Base-by-base conservation (phyloP, 768 basidiomycete species). In the Boletus vinaceobasis region DNA sequence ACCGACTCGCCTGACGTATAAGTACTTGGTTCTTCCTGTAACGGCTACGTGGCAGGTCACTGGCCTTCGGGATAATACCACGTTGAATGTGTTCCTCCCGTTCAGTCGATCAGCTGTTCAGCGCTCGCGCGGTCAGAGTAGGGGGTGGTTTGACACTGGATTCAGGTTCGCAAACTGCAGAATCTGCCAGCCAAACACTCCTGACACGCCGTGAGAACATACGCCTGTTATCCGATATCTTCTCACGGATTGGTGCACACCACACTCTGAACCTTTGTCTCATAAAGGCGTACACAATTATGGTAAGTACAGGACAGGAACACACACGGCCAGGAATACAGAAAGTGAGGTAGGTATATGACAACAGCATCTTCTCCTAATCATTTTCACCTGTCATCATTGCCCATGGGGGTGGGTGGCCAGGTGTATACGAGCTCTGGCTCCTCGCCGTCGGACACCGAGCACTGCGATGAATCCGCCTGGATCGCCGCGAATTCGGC, bases 401-500 rank as follows among this genome's bases (percentile, higher is more conserved):
- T 14, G 4, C 14, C 14, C 19, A 10, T 45, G 27, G n/a, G 61
- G 51, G 9, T 7, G 2, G 39, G 39, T 11, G 61, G 61, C 54
- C 58, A 54, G 27, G 53, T 35, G 21, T 35, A 50, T 3, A 46
- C 50, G 5, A 44, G 9, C 11, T 53, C 32, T 13, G 33, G 36
- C 2, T 19, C 38, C 27, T 37, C 27, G 14, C 3, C n/a, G 1
- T 19, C 8, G 11, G 43, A 23, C 13, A 33, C 27, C 23, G 17
- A 8, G 7, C 21, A 31, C 15, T 13, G 23, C 23, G 2, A 4
- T 5, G 17, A 9, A 8, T 27, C 19, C 14, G 2, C 10, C 37
- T 17, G 23, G 10, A 45, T 43, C 5, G 26, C 52, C 8, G 48
- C 47, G 19, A 47, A 56, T 44, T 59, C 62, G 4, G 43, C 60